phyloP scores from a whole-genome alignment of 768 basidiomycete genomes.

The Hemileccinum impolitum region DNA sequence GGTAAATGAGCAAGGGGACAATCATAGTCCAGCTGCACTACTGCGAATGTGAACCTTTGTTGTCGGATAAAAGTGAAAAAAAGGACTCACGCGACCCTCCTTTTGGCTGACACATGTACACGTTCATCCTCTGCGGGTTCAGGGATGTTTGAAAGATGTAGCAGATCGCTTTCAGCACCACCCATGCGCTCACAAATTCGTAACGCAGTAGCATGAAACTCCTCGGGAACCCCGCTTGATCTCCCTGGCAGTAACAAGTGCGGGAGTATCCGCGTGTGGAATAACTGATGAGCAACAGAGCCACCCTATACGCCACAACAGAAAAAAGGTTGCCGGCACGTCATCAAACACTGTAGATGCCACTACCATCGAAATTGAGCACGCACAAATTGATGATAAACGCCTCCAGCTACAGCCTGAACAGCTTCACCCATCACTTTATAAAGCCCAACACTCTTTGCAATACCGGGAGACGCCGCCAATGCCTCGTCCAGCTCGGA shows the following conservation, averaged over 20 bases:
- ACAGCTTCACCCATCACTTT: conserved; percentile 79
- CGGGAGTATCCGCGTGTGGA: conserved; percentile 35
- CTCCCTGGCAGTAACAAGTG: conserved; percentile 28
- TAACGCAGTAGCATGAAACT: conserved; percentile 27
- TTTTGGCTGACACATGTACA: conserved; percentile 10
- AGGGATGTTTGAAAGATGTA: not conserved
- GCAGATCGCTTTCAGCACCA: conserved; percentile 24
- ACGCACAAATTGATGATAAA: conserved; percentile 79
- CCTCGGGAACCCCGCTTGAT: conserved; percentile 28
- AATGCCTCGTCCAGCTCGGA: conserved; percentile 28
- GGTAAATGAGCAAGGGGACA: not conserved
- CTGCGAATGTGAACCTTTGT: conserved; percentile 1
- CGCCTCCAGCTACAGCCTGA: conserved; percentile 70
- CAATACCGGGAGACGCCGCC: conserved; percentile 33
- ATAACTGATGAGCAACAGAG: conserved; percentile 31
- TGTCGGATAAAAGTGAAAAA: not conserved
- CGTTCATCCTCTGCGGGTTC: conserved; percentile 5
- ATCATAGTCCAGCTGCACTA: conserved; percentile 19
- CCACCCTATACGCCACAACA: conserved; percentile 23
- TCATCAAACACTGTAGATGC: not conserved
- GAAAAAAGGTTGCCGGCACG: conserved; percentile 6
- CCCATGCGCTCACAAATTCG: conserved; percentile 31
- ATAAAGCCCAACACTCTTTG: conserved; percentile 60
- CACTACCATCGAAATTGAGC: conserved; percentile 22
- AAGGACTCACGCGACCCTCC: conserved; percentile 24